Percentiles rank a stretch among this genome's conserved stretches.
These are phyloP conservation scores for Xerocomellus amylosporus DNA, from an alignment of 768 basidiomycete genomes.

Conservation along the genomic window DNA sequence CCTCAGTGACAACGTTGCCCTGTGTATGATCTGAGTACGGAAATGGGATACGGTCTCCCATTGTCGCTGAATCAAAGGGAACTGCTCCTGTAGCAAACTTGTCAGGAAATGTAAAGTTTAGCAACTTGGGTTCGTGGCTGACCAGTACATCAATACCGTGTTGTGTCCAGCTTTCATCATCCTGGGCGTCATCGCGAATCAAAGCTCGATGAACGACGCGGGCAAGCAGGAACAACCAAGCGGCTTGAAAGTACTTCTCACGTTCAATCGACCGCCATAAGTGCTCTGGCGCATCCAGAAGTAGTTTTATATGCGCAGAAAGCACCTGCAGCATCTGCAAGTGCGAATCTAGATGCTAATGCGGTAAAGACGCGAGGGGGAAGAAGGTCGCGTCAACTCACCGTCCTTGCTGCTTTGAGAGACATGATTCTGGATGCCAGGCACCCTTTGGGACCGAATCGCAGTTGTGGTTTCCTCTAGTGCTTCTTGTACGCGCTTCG, in stretches of 20 bases:
- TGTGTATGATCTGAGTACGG: conserved; percentile 83
- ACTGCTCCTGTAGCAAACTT: conserved; percentile 57
- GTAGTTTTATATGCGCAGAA: conserved; percentile 87
- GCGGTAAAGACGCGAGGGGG: not conserved
- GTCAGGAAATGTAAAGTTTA: not conserved
- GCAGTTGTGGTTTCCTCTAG: conserved; percentile 59
- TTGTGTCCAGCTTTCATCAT: conserved; percentile 56
- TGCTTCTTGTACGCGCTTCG: conserved; percentile 59
- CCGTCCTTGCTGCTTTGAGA: conserved; percentile 42
- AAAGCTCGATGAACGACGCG: conserved; percentile 81
- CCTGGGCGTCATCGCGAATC: conserved; percentile 58
- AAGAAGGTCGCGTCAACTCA: conserved; percentile 22
- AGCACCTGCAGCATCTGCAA: conserved; percentile 67
- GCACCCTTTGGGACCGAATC: conserved; percentile 47
- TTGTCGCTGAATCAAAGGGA: conserved; percentile 86
- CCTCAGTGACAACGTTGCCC: conserved; percentile 79
- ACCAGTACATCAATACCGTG: conserved; percentile 66
- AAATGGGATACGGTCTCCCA: conserved; percentile 91
- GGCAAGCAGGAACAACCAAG: conserved; percentile 84
- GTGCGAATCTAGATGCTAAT: conserved; percentile 51
- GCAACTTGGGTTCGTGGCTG: conserved; percentile 16
- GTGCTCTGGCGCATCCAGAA: conserved; percentile 89
- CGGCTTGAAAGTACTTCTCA: conserved; percentile 75
- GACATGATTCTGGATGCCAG: conserved; percentile 41
- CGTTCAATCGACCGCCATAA: conserved; percentile 84